Conservation (phyloP, 768 basidiomycete genomes). For the Lactarius vividus region DNA sequence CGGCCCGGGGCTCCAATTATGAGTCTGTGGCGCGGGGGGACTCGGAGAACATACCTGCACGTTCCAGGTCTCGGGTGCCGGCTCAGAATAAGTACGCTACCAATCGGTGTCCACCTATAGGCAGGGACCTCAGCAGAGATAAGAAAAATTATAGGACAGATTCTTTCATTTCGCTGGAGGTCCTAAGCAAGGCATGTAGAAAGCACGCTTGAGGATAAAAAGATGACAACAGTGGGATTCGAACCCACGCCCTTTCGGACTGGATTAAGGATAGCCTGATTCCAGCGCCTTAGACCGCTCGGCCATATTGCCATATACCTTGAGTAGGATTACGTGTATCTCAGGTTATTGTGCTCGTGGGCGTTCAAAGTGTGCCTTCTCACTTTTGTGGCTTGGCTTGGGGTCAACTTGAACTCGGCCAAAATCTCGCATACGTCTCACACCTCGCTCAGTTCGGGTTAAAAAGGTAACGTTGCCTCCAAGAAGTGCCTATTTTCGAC, state of each 20-base stretch:
- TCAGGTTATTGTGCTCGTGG: background rate
- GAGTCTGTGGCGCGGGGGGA: no score
- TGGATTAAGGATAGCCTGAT: constrained; percentile 27
- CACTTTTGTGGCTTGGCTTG: background rate
- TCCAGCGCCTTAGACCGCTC: constrained; percentile 32
- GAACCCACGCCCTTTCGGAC: constrained; percentile 48
- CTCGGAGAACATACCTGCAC: no score
- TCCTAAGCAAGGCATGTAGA: no score
- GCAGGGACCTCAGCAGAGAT: no score
- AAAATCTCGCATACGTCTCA: background rate
- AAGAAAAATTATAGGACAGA: no score
- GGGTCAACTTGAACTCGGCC: background rate
- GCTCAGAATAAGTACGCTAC: background rate
- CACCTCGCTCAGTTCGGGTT: background rate
- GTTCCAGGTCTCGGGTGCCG: background rate
- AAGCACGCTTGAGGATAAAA: no score
- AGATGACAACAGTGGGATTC: constrained; percentile 44
- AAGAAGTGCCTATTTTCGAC: background rate
- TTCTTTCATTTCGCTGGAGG: no score
- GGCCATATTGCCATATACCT: constrained; percentile 27
- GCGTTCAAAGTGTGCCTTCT: background rate
- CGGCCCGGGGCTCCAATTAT: no score
- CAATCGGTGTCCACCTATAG: no score
- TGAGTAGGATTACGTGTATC: background rate
- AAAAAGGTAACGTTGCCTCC: background rate